Evolutionary conservation across 352 stramenopile genomes (phyloP).

Genomic region (Paralagenidium karlingii): DNA sequence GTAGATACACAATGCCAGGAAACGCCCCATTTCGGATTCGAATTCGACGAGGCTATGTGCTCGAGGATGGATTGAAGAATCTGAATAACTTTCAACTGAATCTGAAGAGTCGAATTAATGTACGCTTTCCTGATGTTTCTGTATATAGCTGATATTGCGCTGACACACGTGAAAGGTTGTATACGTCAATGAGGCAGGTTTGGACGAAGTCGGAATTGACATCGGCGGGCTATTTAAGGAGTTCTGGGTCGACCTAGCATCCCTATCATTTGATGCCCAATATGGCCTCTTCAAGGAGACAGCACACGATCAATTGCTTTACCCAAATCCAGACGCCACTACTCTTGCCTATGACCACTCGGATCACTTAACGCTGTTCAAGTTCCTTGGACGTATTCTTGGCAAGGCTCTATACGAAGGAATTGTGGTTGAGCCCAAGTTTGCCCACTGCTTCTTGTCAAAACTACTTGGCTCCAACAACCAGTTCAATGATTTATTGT

Average conservation of each 20-base stretch:
- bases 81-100: constrained; percentile 78
- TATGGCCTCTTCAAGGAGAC: constrained; percentile 83
- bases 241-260: constrained; percentile 87
- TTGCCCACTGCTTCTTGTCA: constrained; percentile 93
- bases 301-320: constrained; percentile 66
- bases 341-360: constrained; percentile 67
- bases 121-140: constrained; percentile 8
- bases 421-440: constrained; percentile 92
- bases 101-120: constrained; percentile 76
- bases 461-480: constrained; percentile 81
- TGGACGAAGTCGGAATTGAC: constrained; percentile 93
- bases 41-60: constrained; percentile 55
- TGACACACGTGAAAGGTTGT: constrained; percentile 46
- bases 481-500: constrained; percentile 81
- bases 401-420: constrained; percentile 95
- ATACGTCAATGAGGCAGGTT: constrained; percentile 81
- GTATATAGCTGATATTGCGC: background rate
- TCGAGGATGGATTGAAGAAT: constrained; percentile 80
- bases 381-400: constrained; percentile 91
- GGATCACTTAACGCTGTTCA: constrained; percentile 88
- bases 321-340: constrained; percentile 89
- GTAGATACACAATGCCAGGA: constrained; percentile 33
- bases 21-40: constrained; percentile 36
- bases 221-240: constrained; percentile 96
- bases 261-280: constrained; percentile 87